These are phyloP conservation scores for Mycena polygramma DNA, from an alignment of 768 basidiomycete species.

Conservation along the genomic window DNA sequence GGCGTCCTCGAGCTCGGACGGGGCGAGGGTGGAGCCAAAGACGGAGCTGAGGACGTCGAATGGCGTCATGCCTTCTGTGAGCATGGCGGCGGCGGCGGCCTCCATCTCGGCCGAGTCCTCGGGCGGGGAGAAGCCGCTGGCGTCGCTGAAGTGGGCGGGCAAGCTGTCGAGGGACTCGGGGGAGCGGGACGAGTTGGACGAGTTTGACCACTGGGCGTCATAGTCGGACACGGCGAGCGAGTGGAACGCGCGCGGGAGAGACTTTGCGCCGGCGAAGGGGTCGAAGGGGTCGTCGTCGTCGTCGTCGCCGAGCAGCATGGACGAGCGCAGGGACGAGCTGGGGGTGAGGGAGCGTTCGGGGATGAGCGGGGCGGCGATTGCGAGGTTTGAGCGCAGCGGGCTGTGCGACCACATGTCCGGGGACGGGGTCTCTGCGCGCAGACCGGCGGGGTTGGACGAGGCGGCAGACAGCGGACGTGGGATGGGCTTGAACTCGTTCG, in stretches of 20 bases:
- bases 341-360: constrained; percentile 82
- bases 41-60: constrained; percentile 96
- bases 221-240: constrained; percentile 75
- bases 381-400: constrained; percentile 83
- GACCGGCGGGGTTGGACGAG: constrained; percentile 69
- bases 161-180: constrained; percentile 59
- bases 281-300: constrained; percentile 92
- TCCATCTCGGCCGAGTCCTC: constrained; percentile 52
- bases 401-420: constrained; percentile 91
- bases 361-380: constrained; percentile 91
- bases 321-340: constrained; percentile 76
- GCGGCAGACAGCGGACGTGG: constrained; percentile 84
- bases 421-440: constrained; percentile 85
- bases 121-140: constrained; percentile 41
- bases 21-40: constrained; percentile 90
- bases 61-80: constrained; percentile 96
- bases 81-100: constrained; percentile 67
- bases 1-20: constrained; percentile 94
- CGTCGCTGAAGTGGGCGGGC: constrained; percentile 42
- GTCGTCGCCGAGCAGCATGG: constrained; percentile 69
- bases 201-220: constrained; percentile 68
- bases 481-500: constrained; percentile 89
- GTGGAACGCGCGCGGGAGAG: constrained; percentile 69
- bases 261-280: constrained; percentile 68
- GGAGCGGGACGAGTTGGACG: constrained; percentile 63